Evolutionary conservation across 202 grass and related monocot genomes (phyloP), one percentile per base, ranked within the genome.

Genomic region (Elaeis oleifera): DNA sequence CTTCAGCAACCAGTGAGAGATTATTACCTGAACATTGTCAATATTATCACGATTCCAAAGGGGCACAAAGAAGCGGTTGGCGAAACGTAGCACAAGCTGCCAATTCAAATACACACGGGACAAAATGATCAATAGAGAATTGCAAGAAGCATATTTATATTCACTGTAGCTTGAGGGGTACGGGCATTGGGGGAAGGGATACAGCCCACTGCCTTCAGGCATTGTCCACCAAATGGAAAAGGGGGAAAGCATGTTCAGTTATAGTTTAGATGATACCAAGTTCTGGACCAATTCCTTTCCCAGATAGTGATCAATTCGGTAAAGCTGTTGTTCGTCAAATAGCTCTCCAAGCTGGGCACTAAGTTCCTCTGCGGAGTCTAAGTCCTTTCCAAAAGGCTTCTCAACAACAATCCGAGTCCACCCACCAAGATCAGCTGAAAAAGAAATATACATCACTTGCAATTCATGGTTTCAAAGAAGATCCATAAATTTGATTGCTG

Each of bases 41-140:
- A 99, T 86, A 69, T 99, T 99, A 69, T 99, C 95, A 59, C 89
- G 88, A 69, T 99, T 99, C 95, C 95, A 99, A 75, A 99, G 89
- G 74, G 95, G 95, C 56, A 99, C 61, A 58, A 99, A 95, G 11
- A 99, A 68, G 24, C 89, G 85, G 64, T 99, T 99, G 23, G 95
- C 95, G 84, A 99, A 99, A 78, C 95, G 85, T 58, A 99, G 83
- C 75, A 90, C 95, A 63, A 99, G 82, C 95, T 99, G 80, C 63
- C 54, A 78, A 73, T 54, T 65, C 54, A 48, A 65, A 60, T 56
- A 36, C 50, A 28, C 65, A 67, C 56, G 31, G 22, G 54, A 60
- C 51, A 39, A 78, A 81, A 79, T 23, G 59, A 66, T 74, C 55
- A 68, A 44, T 44, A 44, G 36, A 44, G 36, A 44, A 13, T 44